These are phyloP conservation scores for Trichoderma koningii DNA, from an alignment of 2,329 filamentous ascomycete genomes.

Conservation along the genomic window DNA sequence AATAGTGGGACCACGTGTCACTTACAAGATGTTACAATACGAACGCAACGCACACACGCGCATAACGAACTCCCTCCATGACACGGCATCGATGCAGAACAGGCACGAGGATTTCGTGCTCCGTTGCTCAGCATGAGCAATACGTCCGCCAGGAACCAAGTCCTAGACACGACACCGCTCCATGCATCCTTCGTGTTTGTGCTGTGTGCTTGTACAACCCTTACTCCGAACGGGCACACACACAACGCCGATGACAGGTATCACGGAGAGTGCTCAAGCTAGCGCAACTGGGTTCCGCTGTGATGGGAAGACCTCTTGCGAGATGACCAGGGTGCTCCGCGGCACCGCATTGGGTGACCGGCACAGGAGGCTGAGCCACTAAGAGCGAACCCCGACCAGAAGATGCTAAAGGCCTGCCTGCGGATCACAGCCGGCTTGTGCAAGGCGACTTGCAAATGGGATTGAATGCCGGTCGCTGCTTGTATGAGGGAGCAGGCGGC, in stretches of 20 bases:
- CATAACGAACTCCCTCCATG: background rate
- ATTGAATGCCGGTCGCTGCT: conserved; percentile 14
- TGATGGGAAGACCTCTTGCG: conserved; percentile 17
- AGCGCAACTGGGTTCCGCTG: conserved; percentile 8
- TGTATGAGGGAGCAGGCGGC: conserved; percentile 5
- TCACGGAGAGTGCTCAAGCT: background rate
- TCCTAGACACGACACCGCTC: background rate
- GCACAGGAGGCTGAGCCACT: conserved; percentile 23
- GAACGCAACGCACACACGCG: background rate
- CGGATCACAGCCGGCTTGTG: conserved; percentile 23
- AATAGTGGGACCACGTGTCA: background rate
- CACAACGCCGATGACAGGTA: conserved; percentile 20
- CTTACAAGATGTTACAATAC: background rate
- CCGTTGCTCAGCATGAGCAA: background rate
- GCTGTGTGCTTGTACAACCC: background rate
- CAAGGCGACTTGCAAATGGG: conserved; percentile 23
- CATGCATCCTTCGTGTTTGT: background rate
- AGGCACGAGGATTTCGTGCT: background rate
- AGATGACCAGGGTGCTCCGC: conserved; percentile 20
- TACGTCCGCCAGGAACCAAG: background rate
- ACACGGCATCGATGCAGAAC: background rate
- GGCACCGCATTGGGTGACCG: conserved; percentile 20
- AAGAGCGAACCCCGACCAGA: conserved; percentile 16
- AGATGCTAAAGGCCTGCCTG: conserved; percentile 14
- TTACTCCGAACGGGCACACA: background rate